Base-by-base conservation (phyloP, 768 basidiomycete genomes). In the Leucocoprinus sp. region DNA sequence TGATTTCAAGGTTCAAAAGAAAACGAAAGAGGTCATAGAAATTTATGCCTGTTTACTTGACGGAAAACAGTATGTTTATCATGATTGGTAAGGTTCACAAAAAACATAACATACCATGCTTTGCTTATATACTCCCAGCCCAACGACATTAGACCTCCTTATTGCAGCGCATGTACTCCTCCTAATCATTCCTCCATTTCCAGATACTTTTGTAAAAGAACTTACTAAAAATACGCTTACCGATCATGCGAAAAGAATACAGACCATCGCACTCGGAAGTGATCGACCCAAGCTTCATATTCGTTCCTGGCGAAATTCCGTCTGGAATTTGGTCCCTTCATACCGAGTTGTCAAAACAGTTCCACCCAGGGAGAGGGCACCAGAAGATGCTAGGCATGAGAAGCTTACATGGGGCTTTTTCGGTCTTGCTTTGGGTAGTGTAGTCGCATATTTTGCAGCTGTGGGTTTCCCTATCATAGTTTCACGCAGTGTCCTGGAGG, bases 141-240 rank as follows among this genome's bases (percentile, higher is more conserved):
- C 72, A 9, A 77, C 82, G 1, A 70, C 72, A 4, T 59, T 88
- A 14, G 88, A 91, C 50, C 58, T 83, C 18, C 57, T 77, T 28
- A 62, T 89, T 15, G 82, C 87, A 14, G 74, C 85, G 5, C 82
- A 87, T 50, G 65, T 82, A 21, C 68, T 86, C 24, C 65, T 87
- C 24, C 62, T 89, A 3, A 50, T 70, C 3, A 61, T 72, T 36
- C 74, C 80, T 4, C 72, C 76, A 28, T 81, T 80, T 45, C 79
- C 83, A 1, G 78, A 87, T 52, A 62, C 76, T 2, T 57, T 78
- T 12, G 50, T 90, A 6, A 68, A 73, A 55, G 65, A 68, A 50
- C 68, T 84, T 2, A 57, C 88, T 7, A 55, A 55, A 1, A 72
- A 74, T 0, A 57, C 64, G 7, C 68, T 90, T 33, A 62, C 74